Evolutionary conservation across 2,329 filamentous ascomycete species (phyloP), one percentile per base, ranked within the genome.

Genomic region (Scopulariopsis brevicaulis): DNA sequence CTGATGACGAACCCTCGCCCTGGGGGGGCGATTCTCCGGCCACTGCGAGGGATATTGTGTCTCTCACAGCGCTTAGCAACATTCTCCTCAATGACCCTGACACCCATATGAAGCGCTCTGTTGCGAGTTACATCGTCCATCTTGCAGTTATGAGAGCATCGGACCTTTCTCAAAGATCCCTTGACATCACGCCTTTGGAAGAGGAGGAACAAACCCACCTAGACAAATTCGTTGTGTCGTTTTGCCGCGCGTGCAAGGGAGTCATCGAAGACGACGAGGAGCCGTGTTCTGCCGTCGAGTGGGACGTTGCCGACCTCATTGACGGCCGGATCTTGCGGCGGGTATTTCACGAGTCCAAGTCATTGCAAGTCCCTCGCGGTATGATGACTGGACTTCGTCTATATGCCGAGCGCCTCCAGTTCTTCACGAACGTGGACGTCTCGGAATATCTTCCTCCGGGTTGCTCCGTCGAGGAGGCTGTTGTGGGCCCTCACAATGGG

Each of bases 281-380:
- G 4, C 32, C 55, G 1, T 24, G 18, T 1, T 24, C 43, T 4
- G n/a, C 60, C 5, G 22, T 60, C 1, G 48, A 58, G 15, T 69
- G 65, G 66, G 66, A 71, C 57, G 28, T 66, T 22, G 70, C 64
- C 54, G 70, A 72, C 40, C 60, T 71, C 2, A 51, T 71, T 3
- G 70, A 73, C 53, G 64, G 66, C 28, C 64, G 68, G 7, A 60
- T 72, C 5, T 64, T 70, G 51, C 59, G 60, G 0, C 40, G 63
- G 5, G n/a, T 68, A 28, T 51, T 67, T 18, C 18, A 61, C 7
- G 59, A 60, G 2, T 48, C 65, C 12, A 61, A 52, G 35, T 7
- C 43, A 8, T 25, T 53, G 40, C 40, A 18, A 18, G 18, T 43
- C 18, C 40, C 40, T 43, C 11, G 15, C 15, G 18, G 40, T 18